Percentiles rank a stretch among this genome's conserved stretches.
phyloP scores from a whole-genome alignment of 139 green algal species.

The Picochlorum sp. region DNA sequence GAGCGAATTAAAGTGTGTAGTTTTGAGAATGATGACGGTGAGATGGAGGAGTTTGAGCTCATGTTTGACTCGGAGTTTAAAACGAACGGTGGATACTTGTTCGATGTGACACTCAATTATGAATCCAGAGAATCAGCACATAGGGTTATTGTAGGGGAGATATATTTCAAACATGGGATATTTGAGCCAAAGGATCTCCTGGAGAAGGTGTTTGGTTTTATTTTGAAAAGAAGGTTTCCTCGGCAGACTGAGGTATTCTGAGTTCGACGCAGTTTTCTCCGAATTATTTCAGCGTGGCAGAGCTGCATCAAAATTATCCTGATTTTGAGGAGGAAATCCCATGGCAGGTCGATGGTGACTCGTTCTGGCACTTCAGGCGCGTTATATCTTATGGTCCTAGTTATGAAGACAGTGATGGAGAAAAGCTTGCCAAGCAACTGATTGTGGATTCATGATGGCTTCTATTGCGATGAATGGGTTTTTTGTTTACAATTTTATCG shows the following conservation, averaged over 20 bases:
- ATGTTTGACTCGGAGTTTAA: constrained; percentile 25
- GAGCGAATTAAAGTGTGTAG: constrained; percentile 14
- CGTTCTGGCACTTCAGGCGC: constrained; percentile 75
- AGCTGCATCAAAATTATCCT: constrained; percentile 71
- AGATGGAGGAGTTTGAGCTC: constrained; percentile 14
- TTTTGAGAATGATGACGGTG: constrained; percentile 14
- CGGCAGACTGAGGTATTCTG: constrained; percentile 51
- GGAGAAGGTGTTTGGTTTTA: constrained; percentile 49
- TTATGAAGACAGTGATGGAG: constrained; percentile 9
- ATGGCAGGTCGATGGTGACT: neutral
- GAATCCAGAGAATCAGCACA: constrained; percentile 46
- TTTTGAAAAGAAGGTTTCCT: constrained; percentile 42
- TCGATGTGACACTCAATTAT: constrained; percentile 53
- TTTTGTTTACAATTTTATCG: too few relatives aligned
- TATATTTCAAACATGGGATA: constrained; percentile 54
- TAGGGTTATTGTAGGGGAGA: constrained; percentile 58
- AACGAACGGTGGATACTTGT: constrained; percentile 75
- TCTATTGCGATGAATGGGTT: too few relatives aligned
- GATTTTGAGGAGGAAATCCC: constrained; percentile 36
- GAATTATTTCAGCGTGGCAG: constrained; percentile 74
- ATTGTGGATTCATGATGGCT: neutral
- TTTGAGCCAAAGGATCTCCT: constrained; percentile 36
- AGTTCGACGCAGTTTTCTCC: constrained; percentile 62
- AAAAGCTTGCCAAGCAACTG: constrained; percentile 15
- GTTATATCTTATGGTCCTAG: too few relatives aligned